Conservation (phyloP, 805 yeast genomes). For the Metschnikowia gelsemii region DNA sequence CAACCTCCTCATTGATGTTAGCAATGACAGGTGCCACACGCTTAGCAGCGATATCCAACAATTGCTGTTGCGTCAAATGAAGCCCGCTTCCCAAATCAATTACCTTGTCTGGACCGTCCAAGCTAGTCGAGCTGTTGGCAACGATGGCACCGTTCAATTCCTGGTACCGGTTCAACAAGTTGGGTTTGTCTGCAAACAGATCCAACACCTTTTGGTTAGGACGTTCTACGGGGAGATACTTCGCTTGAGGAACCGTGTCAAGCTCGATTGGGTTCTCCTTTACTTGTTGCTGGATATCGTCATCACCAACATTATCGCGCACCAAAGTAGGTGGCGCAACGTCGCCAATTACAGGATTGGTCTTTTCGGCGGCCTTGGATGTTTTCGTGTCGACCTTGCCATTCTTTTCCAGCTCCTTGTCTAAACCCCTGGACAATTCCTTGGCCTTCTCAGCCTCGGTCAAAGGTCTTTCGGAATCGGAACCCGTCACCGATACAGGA, state of each 20-base stretch:
- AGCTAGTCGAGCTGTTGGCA: slow-evolving; percentile 42
- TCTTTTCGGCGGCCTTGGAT: slow-evolving; percentile 2
- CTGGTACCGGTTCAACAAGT: slow-evolving; percentile 46
- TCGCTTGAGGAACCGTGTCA: slow-evolving; percentile 32
- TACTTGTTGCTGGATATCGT: slow-evolving; percentile 28
- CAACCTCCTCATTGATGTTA: slow-evolving; percentile 50
- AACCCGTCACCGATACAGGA: neutral
- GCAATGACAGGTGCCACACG: slow-evolving; percentile 56
- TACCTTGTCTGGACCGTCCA: slow-evolving; percentile 50
- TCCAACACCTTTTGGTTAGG: slow-evolving; percentile 40
- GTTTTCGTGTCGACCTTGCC: neutral
- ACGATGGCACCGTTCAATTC: slow-evolving; percentile 50
- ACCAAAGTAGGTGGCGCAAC: too few relatives aligned
- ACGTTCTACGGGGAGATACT: slow-evolving; percentile 34
- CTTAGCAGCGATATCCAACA: slow-evolving; percentile 53
- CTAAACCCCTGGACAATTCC: neutral
- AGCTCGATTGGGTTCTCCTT: slow-evolving; percentile 37
- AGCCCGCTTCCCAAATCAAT: slow-evolving; percentile 56
- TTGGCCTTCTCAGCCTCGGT: slow-evolving; percentile 7
- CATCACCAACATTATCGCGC: slow-evolving; percentile 24
- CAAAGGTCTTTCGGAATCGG: slow-evolving; percentile 15
- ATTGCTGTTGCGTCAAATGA: slow-evolving; percentile 52
- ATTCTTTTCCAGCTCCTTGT: neutral
- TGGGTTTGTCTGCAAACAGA: slow-evolving; percentile 47
- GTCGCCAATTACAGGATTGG: too few relatives aligned